Conservation (phyloP, 345 rosid species). For the Theobroma cacao region DNA sequence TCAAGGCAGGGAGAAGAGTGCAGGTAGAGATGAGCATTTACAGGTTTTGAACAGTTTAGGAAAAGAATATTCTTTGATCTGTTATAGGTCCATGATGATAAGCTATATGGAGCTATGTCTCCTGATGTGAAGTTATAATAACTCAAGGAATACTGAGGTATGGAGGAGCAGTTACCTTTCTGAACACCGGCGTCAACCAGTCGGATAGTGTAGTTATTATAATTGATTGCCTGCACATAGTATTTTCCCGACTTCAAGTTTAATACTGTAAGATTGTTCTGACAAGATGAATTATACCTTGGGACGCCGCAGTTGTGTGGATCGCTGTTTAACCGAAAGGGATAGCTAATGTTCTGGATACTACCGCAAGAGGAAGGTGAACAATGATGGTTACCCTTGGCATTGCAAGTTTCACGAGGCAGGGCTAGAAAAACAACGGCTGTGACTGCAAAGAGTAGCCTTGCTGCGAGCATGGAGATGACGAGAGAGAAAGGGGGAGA, state of each 20-base stretch:
- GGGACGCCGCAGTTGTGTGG: conserved; percentile 14
- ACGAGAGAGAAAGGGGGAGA: too few species aligned
- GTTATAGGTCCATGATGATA: background rate
- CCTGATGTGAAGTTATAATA: too few species aligned
- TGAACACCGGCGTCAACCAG: conserved; percentile 9
- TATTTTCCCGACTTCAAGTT: conserved; percentile 9
- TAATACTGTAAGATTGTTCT: conserved; percentile 20
- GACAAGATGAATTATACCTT: conserved; percentile 12
- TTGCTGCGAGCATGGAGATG: too few species aligned
- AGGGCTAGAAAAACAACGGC: too few species aligned
- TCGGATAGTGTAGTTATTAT: conserved; percentile 8
- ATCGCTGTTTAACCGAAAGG: conserved; percentile 23
- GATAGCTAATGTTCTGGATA: conserved; percentile 20
- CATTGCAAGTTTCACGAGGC: too few species aligned
- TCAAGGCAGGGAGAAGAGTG: too few species aligned
- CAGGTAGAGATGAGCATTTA: too few species aligned
- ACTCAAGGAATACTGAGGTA: background rate
- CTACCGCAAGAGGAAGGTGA: conserved; percentile 26
- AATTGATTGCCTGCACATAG: conserved; percentile 16
- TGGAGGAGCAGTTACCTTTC: conserved; percentile 6
- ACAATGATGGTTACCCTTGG: background rate
- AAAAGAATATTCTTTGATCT: background rate
- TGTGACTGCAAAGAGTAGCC: too few species aligned
- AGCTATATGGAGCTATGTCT: background rate
- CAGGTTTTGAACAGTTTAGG: too few species aligned